A percentile compares a stretch with the other conserved stretches of the same genome.
phyloP scores from a whole-genome alignment of 2,329 filamentous ascomycete species.

The Venturia nashicola region DNA sequence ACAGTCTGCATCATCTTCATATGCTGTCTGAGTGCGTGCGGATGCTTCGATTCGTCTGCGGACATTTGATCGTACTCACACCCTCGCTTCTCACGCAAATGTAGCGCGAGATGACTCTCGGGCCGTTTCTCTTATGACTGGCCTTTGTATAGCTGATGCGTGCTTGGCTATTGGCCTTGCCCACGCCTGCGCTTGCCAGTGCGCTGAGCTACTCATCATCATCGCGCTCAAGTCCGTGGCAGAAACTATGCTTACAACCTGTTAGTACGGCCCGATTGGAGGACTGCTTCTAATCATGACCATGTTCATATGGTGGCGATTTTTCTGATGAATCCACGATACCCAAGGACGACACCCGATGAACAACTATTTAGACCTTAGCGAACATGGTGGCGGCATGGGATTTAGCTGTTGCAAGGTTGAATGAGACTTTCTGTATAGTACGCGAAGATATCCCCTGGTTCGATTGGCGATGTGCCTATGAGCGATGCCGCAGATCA shows the following conservation, averaged over 20 bases:
- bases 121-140: no score
- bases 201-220: no score
- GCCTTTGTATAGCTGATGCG: no score
- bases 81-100: no score
- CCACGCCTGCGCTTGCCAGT: no score
- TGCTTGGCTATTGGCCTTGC: no score
- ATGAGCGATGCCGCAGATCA: background rate
- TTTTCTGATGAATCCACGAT: slow-evolving; percentile 49
- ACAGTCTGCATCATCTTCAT: background rate
- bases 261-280: slow-evolving; percentile 74
- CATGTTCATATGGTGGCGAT: slow-evolving; percentile 82
- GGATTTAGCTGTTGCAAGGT: background rate
- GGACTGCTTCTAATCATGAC: slow-evolving; percentile 71
- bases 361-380: background rate
- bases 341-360: background rate
- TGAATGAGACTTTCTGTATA: background rate
- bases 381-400: background rate
- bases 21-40: no score
- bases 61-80: no score
- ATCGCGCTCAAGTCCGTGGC: no score
- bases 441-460: slow-evolving; percentile 1
- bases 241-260: background rate
- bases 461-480: background rate
- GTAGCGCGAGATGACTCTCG: no score
- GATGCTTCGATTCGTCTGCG: no score